Evolutionary conservation across 345 rosid species (phyloP).

Genomic region (Heritiera fomes): DNA sequence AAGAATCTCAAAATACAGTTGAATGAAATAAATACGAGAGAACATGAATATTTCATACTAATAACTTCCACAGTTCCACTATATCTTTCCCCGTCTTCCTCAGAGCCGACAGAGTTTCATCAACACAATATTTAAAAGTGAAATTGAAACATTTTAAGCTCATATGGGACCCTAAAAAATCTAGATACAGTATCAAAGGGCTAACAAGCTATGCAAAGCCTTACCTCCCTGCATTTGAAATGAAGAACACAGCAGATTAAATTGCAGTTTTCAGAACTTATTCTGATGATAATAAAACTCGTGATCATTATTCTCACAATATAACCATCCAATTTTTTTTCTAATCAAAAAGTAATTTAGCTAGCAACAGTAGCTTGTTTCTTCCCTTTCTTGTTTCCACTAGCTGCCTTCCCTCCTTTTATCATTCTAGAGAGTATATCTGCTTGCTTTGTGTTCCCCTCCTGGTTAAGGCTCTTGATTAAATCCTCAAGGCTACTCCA

Average conservation of each 20-base stretch:
- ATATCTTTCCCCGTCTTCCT: background rate
- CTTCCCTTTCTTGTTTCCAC: slow-evolving; percentile 40
- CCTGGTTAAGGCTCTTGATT: slow-evolving; percentile 73
- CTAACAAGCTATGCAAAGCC: background rate
- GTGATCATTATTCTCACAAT: background rate
- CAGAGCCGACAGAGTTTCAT: background rate
- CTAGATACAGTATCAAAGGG: background rate
- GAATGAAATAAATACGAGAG: background rate
- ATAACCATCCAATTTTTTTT: background rate
- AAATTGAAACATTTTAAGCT: background rate
- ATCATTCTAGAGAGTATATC: slow-evolving; percentile 81
- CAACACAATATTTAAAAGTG: background rate
- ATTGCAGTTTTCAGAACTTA: background rate
- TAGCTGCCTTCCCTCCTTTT: slow-evolving; percentile 41
- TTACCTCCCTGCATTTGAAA: background rate
- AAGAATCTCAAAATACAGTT: background rate
- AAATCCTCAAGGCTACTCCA: slow-evolving; percentile 74
- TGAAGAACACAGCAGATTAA: background rate
- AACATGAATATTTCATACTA: background rate
- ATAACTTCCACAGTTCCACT: background rate
- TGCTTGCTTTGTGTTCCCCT: slow-evolving; percentile 88
- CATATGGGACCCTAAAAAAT: background rate
- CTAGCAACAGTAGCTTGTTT: slow-evolving; percentile 26
- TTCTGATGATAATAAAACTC: background rate
- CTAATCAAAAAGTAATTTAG: slow-evolving; percentile 15